phyloP scores from a whole-genome alignment of 1,139 yeast genomes.

The Magnusiomyces magnusii region DNA sequence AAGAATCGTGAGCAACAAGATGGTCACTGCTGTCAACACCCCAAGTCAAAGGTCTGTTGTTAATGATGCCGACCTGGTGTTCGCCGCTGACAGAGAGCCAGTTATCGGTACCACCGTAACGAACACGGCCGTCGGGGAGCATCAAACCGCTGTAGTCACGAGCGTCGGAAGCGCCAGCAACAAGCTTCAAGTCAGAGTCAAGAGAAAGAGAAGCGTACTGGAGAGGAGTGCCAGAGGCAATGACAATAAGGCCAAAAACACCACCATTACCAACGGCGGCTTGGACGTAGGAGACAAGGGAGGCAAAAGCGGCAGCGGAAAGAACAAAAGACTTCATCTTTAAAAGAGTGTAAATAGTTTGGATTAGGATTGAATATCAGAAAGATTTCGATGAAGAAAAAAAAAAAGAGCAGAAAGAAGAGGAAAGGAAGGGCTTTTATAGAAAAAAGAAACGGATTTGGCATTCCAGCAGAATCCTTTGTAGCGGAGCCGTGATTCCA shows the following conservation, averaged over 20 bases:
- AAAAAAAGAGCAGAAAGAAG: background rate
- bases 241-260: constrained; percentile 5
- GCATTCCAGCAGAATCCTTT: too few species aligned
- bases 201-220: constrained; percentile 1
- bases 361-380: background rate
- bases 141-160: background rate
- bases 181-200: constrained; percentile 1
- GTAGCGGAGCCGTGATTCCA: too few species aligned
- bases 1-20: background rate
- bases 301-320: constrained; percentile 3
- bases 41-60: background rate
- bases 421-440: background rate
- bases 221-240: constrained; percentile 6
- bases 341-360: background rate
- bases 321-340: constrained; percentile 3
- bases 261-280: background rate
- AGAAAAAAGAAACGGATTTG: too few species aligned
- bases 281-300: background rate
- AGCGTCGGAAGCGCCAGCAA: background rate
- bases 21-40: background rate
- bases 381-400: background rate
- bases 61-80: background rate
- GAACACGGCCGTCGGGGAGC: constrained; percentile 7
- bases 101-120: constrained; percentile 4
- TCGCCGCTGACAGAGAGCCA: constrained; percentile 3